Evolutionary conservation across 1,284 basidiomycete species (phyloP), one percentile per base, ranked within the genome.

Genomic region (Leccinum fallax): DNA sequence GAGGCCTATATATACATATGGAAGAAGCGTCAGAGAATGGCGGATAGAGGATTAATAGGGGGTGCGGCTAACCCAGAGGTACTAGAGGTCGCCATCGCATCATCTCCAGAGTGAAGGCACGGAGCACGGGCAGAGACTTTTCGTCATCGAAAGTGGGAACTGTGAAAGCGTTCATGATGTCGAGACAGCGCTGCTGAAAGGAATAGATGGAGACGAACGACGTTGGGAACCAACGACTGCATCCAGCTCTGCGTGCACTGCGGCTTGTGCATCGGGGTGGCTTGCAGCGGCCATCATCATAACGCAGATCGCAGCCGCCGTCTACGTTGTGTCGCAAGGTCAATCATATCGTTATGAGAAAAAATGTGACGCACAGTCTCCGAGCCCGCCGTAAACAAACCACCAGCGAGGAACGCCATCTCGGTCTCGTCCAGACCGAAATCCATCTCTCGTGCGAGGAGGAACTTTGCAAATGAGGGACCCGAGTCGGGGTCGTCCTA

Each of bases 161-260:
- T 65, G 40, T 24, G 10, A 28, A 46, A 32, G 19, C 2, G 2
- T n/a, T 38, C 32, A 60, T 7, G 11, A 28, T 65, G 28, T 28
- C 28, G 2, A 49, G 48, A 40, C 4, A 6, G 16, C 5, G 8
- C 2, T 6, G 6, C 13, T 10, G n/a, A 30, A 53, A 9, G 19
- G 36, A 36, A n/a, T n/a, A 26, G 10, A 8, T 6, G 7, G n/a
- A 34, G n/a, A 65, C 63, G 5, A 16, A 65, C 64, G 16, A 21
- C 48, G 59, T 24, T 28, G 38, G 1, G 19, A 32, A 10, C 66
- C 63, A n/a, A 58, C 6, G 5, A 66, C 34, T 1, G 52, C 51
- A 51, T 68, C 66, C 34, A 67, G 13, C 8, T 67, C 63, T 13
- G 52, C 66, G 6, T 65, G 52, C 28, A 65, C 64, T n/a, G 51